These are phyloP conservation scores for Zalerion maritima DNA, from an alignment of 495 filamentous ascomycete genomes.

Conservation along the genomic window DNA sequence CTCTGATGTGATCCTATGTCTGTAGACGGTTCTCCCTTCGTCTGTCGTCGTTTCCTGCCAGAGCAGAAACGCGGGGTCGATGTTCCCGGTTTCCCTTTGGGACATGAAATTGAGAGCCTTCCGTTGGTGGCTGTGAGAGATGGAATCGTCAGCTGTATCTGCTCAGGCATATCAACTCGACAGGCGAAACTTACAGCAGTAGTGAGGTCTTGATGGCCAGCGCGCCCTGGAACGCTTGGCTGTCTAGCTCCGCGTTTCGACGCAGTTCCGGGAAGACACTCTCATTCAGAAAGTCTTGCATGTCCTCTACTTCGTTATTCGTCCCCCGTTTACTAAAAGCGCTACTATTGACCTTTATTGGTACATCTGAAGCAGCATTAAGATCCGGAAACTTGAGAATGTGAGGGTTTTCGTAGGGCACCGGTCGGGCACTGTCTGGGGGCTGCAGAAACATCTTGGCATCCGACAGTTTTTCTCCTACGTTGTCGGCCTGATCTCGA, in stretches of 20 bases:
- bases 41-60: constrained; percentile 9
- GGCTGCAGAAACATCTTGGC: constrained; percentile 21
- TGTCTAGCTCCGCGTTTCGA: constrained; percentile 8
- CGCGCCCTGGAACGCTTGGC: constrained; percentile 8
- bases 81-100: constrained; percentile 16
- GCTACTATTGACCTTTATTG: too few species aligned
- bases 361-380: too few species aligned
- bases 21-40: constrained; percentile 13
- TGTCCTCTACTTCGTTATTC: too few species aligned
- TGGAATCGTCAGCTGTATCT: constrained; percentile 3
- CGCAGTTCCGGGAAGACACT: too few species aligned
- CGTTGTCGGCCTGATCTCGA: constrained; percentile 3
- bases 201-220: constrained; percentile 10
- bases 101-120: constrained; percentile 19
- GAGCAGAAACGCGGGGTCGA: constrained; percentile 13
- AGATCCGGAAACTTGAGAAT: constrained; percentile 12
- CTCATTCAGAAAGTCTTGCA: too few species aligned
- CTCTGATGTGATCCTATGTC: constrained; percentile 16
- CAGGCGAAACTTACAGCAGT: constrained; percentile 10
- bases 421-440: constrained; percentile 8
- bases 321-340: too few species aligned
- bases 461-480: constrained; percentile 15
- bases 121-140: constrained; percentile 18
- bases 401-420: constrained; percentile 22
- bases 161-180: neutral